Percentiles rank a stretch among this genome's conserved stretches.
Evolutionary conservation across 1,139 yeast genomes (phyloP).

Genomic region (Suhomyces guaymorum): DNA sequence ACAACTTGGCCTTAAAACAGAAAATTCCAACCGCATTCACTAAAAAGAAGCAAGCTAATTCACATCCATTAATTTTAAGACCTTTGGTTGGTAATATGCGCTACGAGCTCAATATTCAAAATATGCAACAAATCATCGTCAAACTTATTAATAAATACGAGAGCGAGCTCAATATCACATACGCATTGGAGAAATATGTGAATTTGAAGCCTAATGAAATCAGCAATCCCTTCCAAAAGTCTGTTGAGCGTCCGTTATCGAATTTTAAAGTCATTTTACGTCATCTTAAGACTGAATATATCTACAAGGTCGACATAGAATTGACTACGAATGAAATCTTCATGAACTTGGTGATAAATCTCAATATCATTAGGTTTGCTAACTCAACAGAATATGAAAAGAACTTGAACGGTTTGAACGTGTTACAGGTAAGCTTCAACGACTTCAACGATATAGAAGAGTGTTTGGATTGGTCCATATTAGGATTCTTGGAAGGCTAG

Average conservation of each 20-base stretch:
- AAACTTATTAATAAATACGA: constrained; percentile 24
- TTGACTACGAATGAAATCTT: constrained; percentile 45
- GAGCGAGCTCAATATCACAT: constrained; percentile 21
- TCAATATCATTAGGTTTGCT: constrained; percentile 37
- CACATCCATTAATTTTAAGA: constrained; percentile 55
- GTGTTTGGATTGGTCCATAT: constrained; percentile 63
- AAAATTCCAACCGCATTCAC: constrained; percentile 51
- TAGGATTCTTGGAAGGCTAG: constrained; percentile 28
- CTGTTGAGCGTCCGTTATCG: constrained; percentile 40
- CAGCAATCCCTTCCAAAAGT: constrained; percentile 41
- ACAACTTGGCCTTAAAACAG: constrained; percentile 49
- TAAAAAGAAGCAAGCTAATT: constrained; percentile 51
- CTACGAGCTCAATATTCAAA: constrained; percentile 54
- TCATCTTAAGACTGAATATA: constrained; percentile 15
- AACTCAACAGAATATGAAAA: constrained; percentile 28
- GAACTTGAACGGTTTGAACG: constrained; percentile 38
- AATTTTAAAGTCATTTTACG: constrained; percentile 23
- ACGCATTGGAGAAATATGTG: constrained; percentile 26
- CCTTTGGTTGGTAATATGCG: constrained; percentile 71
- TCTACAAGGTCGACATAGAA: constrained; percentile 31
- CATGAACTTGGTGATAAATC: constrained; percentile 38
- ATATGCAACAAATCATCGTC: constrained; percentile 44
- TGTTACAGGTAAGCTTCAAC: constrained; percentile 51
- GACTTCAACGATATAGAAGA: constrained; percentile 65
- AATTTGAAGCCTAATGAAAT: constrained; percentile 22